phyloP scores from a whole-genome alignment of 768 basidiomycete genomes.

The Boletus pseudo-olivaceus region DNA sequence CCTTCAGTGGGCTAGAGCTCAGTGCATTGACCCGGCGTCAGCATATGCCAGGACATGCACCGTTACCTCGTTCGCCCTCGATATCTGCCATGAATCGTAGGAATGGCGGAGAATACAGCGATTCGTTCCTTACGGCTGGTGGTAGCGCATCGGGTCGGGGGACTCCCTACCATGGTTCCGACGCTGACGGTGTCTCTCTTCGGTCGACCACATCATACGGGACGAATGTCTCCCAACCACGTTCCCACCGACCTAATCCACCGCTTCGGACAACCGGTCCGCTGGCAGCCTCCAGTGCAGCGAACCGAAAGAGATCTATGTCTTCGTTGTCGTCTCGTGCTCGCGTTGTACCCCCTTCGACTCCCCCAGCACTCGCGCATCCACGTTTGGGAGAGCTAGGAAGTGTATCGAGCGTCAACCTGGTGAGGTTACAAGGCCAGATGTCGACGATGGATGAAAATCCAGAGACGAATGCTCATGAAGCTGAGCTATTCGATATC shows the following conservation, averaged over 20 bases:
- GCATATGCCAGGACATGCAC: slow-evolving; percentile 17
- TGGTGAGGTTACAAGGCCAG: slow-evolving; percentile 40
- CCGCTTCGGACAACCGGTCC: slow-evolving; percentile 34
- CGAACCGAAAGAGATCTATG: slow-evolving; percentile 54
- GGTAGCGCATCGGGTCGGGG: slow-evolving; percentile 28
- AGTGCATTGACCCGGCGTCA: slow-evolving; percentile 51
- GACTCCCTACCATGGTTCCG: slow-evolving; percentile 33
- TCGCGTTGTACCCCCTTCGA: slow-evolving; percentile 34
- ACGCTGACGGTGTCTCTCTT: slow-evolving; percentile 51
- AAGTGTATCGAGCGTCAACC: slow-evolving; percentile 47
- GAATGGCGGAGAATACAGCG: slow-evolving; percentile 25
- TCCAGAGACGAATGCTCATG: slow-evolving; percentile 36
- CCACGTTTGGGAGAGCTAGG: slow-evolving; percentile 32
- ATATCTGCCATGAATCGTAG: slow-evolving; percentile 25
- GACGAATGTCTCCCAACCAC: slow-evolving; percentile 46
- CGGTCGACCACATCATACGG: slow-evolving; percentile 50
- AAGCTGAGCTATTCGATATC: slow-evolving; percentile 67
- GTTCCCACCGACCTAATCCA: slow-evolving; percentile 41
- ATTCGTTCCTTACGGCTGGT: slow-evolving; percentile 24
- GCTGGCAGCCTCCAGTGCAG: slow-evolving; percentile 26
- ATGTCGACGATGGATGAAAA: slow-evolving; percentile 33
- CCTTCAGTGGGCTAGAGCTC: slow-evolving; percentile 76
- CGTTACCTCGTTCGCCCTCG: slow-evolving; percentile 29
- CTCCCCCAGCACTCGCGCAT: slow-evolving; percentile 29
- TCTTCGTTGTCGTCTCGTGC: slow-evolving; percentile 57